Conservation (phyloP, 352 stramenopile genomes). For the Phytopythium chamaehyphon region DNA sequence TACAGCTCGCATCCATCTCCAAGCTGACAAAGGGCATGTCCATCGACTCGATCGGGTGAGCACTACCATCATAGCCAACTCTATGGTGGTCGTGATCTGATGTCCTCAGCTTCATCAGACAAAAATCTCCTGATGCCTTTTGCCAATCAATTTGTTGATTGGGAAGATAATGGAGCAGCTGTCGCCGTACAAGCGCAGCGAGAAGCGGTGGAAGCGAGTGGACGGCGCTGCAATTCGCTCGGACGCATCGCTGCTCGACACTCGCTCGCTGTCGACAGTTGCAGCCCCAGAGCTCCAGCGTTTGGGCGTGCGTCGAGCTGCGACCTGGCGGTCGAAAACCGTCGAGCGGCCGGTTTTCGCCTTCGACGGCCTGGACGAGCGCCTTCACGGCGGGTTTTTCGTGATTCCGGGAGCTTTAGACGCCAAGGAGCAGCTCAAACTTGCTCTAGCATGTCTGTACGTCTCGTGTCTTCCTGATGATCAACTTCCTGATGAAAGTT, state of each 20-base stretch:
- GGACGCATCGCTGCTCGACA: constrained; percentile 40
- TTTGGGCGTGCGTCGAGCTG: constrained; percentile 24
- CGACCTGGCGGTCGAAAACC: constrained; percentile 29
- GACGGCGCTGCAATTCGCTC: constrained; percentile 16
- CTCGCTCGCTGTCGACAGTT: constrained; percentile 16
- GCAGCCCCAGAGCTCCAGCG: constrained; percentile 14
- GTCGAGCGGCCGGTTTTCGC: constrained; percentile 37
- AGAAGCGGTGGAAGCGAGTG: constrained; percentile 73
- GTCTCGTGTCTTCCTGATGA: background rate
- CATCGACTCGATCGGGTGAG: no score
- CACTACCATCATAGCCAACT: no score
- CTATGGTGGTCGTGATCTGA: no score
- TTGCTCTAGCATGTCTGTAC: constrained; percentile 60
- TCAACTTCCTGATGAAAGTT: background rate
- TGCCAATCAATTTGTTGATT: no score
- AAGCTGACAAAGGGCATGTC: no score
- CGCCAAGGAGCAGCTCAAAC: constrained; percentile 36
- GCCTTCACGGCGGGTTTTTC: constrained; percentile 52
- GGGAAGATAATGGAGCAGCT: constrained; percentile 5
- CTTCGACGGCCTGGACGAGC: constrained; percentile 38
- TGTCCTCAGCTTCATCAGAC: no score
- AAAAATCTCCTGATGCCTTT: no score
- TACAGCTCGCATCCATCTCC: no score
- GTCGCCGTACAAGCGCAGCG: constrained; percentile 56
- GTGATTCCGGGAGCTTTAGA: constrained; percentile 61